Evolutionary conservation across 805 yeast genomes (phyloP), one percentile per base, ranked within the genome.

Genomic region (Alloascoidea hylecoeti): DNA sequence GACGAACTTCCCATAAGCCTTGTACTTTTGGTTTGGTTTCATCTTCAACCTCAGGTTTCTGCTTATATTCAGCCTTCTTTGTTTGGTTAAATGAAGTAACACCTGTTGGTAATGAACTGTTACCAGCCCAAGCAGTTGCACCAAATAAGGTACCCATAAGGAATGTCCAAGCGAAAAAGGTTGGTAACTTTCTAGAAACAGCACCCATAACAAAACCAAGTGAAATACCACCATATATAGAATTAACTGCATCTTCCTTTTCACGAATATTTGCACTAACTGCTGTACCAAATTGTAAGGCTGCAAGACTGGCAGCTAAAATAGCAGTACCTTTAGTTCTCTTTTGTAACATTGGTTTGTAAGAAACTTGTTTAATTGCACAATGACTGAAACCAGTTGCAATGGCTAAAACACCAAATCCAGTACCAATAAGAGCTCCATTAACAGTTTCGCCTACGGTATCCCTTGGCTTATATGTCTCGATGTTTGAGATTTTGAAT

Each of bases 1-100:
- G 72, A 53, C 75, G 72, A 28, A 77, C 76, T 45, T 82, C 89
- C 86, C 86, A 84, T 60, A 81, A 80, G 30, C 76, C 76, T 51
- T 72, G 78, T 41, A 53, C 62, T 43, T 58, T 56, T 23, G 30
- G 9, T 23, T 23, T 23, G 30, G 30, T n/a, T n/a, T n/a, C n/a
- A 23, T 9, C 30, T 23, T 52, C 63, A 40, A 56, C 51, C 33
- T 52, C 46, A 37, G 49, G 33, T 45, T 55, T 41, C 39, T 38
- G 30, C 48, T 52, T 44, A 49, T 49, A 16, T 19, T 9, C 30
- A 23, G 19, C 2, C 39, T 44, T n/a, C 14, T 37, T 1, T 41
- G 68, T 63, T 47, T 74, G 58, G 40, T 60, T 58, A 16, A 61
- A 60, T 47, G 67, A 53, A 50, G 68, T 71, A 42, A 64, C 67